Evolutionary conservation across 305 asterid genomes (phyloP), one percentile per base, ranked within the genome.

Genomic region (Fraxinus baroniana): DNA sequence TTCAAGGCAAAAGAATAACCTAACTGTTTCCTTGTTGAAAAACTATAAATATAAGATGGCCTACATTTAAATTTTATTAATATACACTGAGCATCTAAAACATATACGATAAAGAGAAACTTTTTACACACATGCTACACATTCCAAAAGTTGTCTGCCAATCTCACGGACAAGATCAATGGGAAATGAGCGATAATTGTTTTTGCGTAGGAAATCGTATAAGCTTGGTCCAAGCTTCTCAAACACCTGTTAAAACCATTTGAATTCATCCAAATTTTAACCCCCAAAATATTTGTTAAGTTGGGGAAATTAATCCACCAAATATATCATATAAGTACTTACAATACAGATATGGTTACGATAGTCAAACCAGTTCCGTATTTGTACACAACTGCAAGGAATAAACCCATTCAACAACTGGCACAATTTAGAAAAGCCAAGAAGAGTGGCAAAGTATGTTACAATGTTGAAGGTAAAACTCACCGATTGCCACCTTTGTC

Each of bases 141-240:
- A 92, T 87, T 95, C 98, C 98, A 95, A 92, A 86, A 95, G 95
- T 91, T 93, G 98, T 87, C 98, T 91, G 90, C 97, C 98, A 93
- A 95, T 92, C 95, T 95, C 98, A 85, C 98, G 97, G 89, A 91
- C 98, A 89, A 92, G 93, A 89, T 94, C 98, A 90, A 95, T 91
- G 93, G 98, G 98, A 90, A 95, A 93, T 86, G 98, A 87, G 86
- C 98, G 95, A 91, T 95, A 95, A 93, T 91, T 93, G 98, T 93
- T 95, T 93, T 93, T 95, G 92, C 97, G 97, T 44, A 95, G 98
- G 91, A 95, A 95, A 95, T 95, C 98, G 88, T 91, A 95, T 93
- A 95, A 91, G 89, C 98, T 95, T 90, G 98, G 97, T 86, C 98
- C 98, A 90, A 95, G 98, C 98, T 92, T 95, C 98, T 95, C 98